phyloP scores from a whole-genome alignment of 1,284 basidiomycete species.

The Irpex sp. region DNA sequence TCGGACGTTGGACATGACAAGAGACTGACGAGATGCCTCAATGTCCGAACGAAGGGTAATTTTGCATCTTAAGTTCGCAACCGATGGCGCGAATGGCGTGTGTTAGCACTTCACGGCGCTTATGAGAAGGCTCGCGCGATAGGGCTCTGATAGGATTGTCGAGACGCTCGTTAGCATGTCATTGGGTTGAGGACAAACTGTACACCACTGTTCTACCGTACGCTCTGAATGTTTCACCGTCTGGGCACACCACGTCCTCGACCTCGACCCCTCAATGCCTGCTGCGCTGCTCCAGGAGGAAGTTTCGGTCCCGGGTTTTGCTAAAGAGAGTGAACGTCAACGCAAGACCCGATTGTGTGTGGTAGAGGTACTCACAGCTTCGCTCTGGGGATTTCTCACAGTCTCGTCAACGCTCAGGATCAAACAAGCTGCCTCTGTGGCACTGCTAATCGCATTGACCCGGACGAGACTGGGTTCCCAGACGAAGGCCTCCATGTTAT shows the following conservation, averaged over 20 bases:
- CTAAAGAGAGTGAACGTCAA: conserved; percentile 25
- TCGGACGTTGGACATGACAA: background rate
- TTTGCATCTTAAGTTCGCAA: background rate
- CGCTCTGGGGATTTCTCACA: conserved; percentile 89
- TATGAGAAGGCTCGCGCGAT: conserved; percentile 21
- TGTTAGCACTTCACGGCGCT: conserved; percentile 23
- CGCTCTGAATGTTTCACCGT: conserved; percentile 38
- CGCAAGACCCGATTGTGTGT: background rate
- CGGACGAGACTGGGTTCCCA: conserved; percentile 99
- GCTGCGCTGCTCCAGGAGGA: conserved; percentile 80
- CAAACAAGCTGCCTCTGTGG: conserved; percentile 94
- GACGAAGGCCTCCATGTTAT: conserved; percentile 97
- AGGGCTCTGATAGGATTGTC: conserved; percentile 7
- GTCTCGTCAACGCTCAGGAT: conserved; percentile 96
- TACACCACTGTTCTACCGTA: conserved; percentile 15
- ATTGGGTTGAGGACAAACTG: conserved; percentile 7
- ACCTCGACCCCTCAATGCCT: conserved; percentile 81
- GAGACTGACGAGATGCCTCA: background rate
- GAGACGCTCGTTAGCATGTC: conserved; percentile 16
- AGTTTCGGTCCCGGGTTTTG: conserved; percentile 77
- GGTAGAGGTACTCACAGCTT: conserved; percentile 56
- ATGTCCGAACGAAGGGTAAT: background rate
- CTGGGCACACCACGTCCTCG: conserved; percentile 60
- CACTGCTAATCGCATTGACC: conserved; percentile 92
- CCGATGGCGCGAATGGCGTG: conserved; percentile 4